Percentiles rank a stretch among this genome's conserved stretches.
Evolutionary conservation across 176 grass and related monocot genomes (phyloP).

Genomic region (Puya raimondii): DNA sequence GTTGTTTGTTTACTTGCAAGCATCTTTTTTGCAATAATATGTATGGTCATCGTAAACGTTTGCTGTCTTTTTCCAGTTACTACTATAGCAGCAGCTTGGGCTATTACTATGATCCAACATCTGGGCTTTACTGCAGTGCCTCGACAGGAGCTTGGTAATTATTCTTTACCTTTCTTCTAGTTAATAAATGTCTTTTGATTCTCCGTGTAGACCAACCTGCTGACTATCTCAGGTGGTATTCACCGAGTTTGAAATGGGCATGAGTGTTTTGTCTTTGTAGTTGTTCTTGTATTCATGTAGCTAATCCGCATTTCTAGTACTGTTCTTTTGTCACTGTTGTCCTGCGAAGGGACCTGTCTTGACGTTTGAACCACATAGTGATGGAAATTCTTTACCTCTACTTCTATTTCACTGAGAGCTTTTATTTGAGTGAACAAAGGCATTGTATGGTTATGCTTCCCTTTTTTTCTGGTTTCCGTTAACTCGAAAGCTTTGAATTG

Average conservation of each 20-base stretch:
- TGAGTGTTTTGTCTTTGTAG: too few relatives aligned
- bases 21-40: background rate
- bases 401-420: too few relatives aligned
- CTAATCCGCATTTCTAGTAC: too few relatives aligned
- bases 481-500: too few relatives aligned
- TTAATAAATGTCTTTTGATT: constrained; percentile 1
- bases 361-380: too few relatives aligned
- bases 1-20: constrained; percentile 2
- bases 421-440: too few relatives aligned
- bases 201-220: background rate
- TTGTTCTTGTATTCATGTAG: too few relatives aligned
- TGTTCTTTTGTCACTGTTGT: too few relatives aligned
- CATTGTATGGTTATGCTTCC: too few relatives aligned
- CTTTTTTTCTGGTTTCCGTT: too few relatives aligned
- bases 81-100: constrained; percentile 85
- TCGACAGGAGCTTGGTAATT: constrained; percentile 79
- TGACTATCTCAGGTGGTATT: background rate
- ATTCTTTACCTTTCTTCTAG: background rate
- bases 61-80: constrained; percentile 42
- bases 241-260: background rate
- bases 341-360: too few relatives aligned
- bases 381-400: too few relatives aligned
- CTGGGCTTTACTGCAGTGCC: constrained; percentile 67
- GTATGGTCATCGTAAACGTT: background rate
- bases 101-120: constrained; percentile 77